These are phyloP conservation scores for Apiospora aurea DNA, from an alignment of 2,329 filamentous ascomycete genomes.

Conservation along the genomic window DNA sequence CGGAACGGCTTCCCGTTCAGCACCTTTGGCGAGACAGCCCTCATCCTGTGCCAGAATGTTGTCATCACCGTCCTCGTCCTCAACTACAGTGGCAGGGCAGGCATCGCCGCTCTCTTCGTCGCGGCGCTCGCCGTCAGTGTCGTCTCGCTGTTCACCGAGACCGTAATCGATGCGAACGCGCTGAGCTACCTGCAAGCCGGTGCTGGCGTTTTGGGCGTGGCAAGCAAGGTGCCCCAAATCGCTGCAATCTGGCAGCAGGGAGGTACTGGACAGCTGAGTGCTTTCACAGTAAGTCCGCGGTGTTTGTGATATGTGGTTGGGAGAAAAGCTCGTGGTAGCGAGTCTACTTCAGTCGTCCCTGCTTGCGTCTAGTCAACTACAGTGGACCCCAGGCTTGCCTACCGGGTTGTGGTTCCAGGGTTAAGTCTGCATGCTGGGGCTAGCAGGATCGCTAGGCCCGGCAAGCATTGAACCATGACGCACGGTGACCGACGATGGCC, in stretches of 20 bases:
- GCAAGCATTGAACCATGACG: not conserved
- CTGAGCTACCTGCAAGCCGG: conserved; percentile 83
- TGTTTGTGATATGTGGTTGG: conserved; percentile 43
- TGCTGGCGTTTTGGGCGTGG: conserved; percentile 82
- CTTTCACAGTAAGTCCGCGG: conserved; percentile 79
- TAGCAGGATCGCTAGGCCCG: not conserved
- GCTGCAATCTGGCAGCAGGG: conserved; percentile 83
- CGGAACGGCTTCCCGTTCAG: conserved; percentile 93
- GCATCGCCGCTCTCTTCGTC: conserved; percentile 78
- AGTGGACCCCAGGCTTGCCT: not conserved
- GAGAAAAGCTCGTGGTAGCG: not conserved
- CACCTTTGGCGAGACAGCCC: conserved; percentile 93
- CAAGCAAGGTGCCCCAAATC: conserved; percentile 95
- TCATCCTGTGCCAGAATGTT: conserved; percentile 93
- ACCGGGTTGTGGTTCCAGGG: not conserved
- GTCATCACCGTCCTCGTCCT: conserved; percentile 87
- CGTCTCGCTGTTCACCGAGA: conserved; percentile 73
- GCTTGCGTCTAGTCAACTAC: not conserved
- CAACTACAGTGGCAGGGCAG: conserved; percentile 75
- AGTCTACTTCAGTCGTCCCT: not conserved
- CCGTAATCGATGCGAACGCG: conserved; percentile 68
- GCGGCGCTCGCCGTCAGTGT: conserved; percentile 75
- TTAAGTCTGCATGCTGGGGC: not conserved
- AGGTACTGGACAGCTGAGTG: conserved; percentile 92
- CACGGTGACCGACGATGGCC: not conserved